Conservation (phyloP, 176 grass and related monocot species). For the Aechmea fasciata region DNA sequence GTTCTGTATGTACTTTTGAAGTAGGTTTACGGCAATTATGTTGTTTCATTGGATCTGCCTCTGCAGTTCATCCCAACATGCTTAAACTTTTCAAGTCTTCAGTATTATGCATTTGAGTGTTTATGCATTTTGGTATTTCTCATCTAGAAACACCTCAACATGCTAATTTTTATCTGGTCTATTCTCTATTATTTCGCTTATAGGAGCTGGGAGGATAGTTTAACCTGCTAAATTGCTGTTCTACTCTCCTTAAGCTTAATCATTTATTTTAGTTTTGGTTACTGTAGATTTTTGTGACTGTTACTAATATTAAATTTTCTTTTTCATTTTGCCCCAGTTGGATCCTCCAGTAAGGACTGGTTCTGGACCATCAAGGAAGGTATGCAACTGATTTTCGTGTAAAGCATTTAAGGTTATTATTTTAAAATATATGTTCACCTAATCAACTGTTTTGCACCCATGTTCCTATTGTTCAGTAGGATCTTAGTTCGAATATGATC, state of each 20-base stretch:
- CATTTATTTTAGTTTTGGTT: slow-evolving; percentile 11
- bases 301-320: background rate
- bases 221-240: background rate
- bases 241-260: background rate
- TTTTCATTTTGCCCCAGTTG: slow-evolving; percentile 39
- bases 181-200: background rate
- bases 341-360: slow-evolving; percentile 74
- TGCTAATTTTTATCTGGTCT: background rate
- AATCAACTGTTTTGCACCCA: background rate
- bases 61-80: too few species aligned
- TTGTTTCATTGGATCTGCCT: too few species aligned
- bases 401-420: background rate
- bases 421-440: background rate
- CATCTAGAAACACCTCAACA: background rate
- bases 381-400: slow-evolving; percentile 16
- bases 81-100: too few species aligned
- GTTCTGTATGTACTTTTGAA: too few species aligned
- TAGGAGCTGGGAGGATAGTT: background rate
- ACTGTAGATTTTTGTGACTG: slow-evolving; percentile 17
- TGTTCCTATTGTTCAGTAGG: background rate
- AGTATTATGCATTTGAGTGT: too few species aligned
- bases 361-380: slow-evolving; percentile 84
- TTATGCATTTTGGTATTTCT: too few species aligned
- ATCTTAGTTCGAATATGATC: background rate
- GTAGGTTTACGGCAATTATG: too few species aligned